Percentiles rank a stretch among this genome's conserved stretches.
These are phyloP conservation scores for Cubamyces sp. DNA, from an alignment of 768 basidiomycete species.

Conservation along the genomic window DNA sequence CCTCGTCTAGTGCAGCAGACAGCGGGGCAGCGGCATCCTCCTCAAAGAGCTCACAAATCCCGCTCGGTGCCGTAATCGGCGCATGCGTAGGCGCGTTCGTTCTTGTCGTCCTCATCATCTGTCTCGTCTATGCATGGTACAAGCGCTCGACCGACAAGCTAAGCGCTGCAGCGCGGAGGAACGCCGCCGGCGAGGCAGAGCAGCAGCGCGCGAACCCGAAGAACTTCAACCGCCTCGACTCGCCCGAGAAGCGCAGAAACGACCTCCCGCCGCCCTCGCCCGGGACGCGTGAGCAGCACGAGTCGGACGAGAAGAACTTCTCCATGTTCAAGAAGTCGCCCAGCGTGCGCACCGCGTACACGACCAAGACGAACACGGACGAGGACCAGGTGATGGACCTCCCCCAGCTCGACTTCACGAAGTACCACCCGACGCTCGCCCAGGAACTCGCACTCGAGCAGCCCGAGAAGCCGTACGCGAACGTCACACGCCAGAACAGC, in stretches of 20 bases:
- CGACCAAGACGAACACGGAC: slow-evolving; percentile 47
- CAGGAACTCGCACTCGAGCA: slow-evolving; percentile 50
- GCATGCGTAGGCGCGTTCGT: slow-evolving; percentile 63
- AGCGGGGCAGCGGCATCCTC: slow-evolving; percentile 9
- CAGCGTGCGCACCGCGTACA: slow-evolving; percentile 57
- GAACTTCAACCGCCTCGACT: slow-evolving; percentile 60
- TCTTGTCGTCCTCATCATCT: slow-evolving; percentile 53
- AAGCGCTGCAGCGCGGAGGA: slow-evolving; percentile 33
- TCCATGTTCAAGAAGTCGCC: slow-evolving; percentile 58
- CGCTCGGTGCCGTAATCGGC: slow-evolving; percentile 58
- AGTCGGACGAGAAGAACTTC: slow-evolving; percentile 35
- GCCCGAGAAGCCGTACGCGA: slow-evolving; percentile 48
- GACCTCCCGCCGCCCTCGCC: slow-evolving; percentile 33
- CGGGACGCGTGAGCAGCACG: slow-evolving; percentile 21
- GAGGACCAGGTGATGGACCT: slow-evolving; percentile 33
- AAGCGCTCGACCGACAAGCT: slow-evolving; percentile 48
- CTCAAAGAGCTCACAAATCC: slow-evolving; percentile 16
- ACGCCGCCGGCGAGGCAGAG: slow-evolving; percentile 45
- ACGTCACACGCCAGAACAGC: slow-evolving; percentile 44
- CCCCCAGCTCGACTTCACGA: slow-evolving; percentile 49
- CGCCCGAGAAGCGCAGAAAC: slow-evolving; percentile 53
- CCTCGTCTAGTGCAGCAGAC: slow-evolving; percentile 3
- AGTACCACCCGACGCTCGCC: slow-evolving; percentile 58
- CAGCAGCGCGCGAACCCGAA: slow-evolving; percentile 50
- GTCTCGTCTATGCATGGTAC: slow-evolving; percentile 59